Evolutionary conservation across 768 basidiomycete species (phyloP).

Genomic region (Boletus vinaceobasis): DNA sequence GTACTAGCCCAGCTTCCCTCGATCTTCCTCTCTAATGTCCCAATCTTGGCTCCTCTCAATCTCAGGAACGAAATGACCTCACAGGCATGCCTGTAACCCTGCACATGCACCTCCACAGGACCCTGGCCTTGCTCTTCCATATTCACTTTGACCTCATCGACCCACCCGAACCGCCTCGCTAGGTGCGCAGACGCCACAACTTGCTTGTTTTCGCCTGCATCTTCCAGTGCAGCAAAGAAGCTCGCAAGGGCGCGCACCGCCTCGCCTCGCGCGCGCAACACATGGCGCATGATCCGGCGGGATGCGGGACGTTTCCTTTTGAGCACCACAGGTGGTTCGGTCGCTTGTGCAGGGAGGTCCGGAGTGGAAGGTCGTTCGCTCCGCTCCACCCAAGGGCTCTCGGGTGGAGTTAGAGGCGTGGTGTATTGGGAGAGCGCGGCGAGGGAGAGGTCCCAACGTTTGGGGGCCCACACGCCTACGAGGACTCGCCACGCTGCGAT

Average conservation of each 20-base stretch:
- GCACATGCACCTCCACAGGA: constrained; percentile 19
- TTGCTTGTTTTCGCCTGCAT: constrained; percentile 42
- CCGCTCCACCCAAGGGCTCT: constrained; percentile 68
- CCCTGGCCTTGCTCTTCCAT: constrained; percentile 24
- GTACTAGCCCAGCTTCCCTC: constrained; percentile 69
- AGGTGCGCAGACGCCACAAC: constrained; percentile 51
- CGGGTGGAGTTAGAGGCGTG: constrained; percentile 59
- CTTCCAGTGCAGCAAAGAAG: constrained; percentile 66
- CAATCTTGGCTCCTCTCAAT: constrained; percentile 68
- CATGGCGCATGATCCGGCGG: constrained; percentile 82
- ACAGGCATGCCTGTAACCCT: constrained; percentile 60
- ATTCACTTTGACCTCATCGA: constrained; percentile 30
- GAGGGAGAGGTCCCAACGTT: constrained; percentile 74
- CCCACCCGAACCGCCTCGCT: constrained; percentile 39
- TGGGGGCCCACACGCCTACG: constrained; percentile 90
- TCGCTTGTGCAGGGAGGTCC: constrained; percentile 20
- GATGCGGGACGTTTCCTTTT: constrained; percentile 59
- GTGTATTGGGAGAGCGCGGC: constrained; percentile 73
- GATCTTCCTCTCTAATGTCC: constrained; percentile 41
- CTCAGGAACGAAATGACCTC: constrained; percentile 76
- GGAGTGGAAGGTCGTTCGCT: constrained; percentile 36
- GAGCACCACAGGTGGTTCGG: constrained; percentile 36
- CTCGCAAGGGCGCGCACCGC: constrained; percentile 72
- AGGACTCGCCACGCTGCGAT: constrained; percentile 96
- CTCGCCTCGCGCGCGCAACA: constrained; percentile 80